Evolutionary conservation across 2,329 filamentous ascomycete genomes (phyloP).

Genomic region (Fusarium metavorans): DNA sequence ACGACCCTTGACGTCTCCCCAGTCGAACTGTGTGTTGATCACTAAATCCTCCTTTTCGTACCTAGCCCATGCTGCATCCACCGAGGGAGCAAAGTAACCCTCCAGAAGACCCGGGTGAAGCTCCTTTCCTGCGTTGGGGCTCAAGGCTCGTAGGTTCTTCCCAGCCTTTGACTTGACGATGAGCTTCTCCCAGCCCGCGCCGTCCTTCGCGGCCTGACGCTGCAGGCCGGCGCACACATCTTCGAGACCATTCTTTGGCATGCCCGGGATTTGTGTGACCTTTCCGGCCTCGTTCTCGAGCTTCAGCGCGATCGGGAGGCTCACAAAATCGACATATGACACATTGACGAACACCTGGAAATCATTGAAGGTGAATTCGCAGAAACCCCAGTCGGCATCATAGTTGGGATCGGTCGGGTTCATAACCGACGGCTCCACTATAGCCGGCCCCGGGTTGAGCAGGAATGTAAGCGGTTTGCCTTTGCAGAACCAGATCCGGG

Average conservation of each 20-base stretch:
- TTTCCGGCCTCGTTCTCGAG: conserved; percentile 61
- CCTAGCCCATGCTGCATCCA: conserved; percentile 64
- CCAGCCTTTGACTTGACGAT: conserved; percentile 57
- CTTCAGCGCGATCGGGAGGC: conserved; percentile 70
- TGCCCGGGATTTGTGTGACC: conserved; percentile 61
- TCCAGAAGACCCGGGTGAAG: conserved; percentile 59
- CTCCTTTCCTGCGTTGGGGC: conserved; percentile 63
- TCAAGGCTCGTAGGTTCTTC: conserved; percentile 62
- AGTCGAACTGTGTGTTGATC: conserved; percentile 66
- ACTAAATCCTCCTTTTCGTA: conserved; percentile 59
- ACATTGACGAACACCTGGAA: conserved; percentile 76
- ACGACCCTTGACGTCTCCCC: conserved; percentile 61
- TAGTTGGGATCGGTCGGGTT: conserved; percentile 75
- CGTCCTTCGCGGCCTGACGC: conserved; percentile 59
- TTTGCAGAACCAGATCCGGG: conserved; percentile 78
- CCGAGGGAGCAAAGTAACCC: conserved; percentile 63
- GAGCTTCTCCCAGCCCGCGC: conserved; percentile 64
- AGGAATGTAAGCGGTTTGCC: conserved; percentile 73
- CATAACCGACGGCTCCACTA: conserved; percentile 80
- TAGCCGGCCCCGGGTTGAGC: conserved; percentile 76
- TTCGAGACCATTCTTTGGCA: conserved; percentile 60
- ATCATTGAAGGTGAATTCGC: conserved; percentile 75
- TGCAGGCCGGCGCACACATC: conserved; percentile 58
- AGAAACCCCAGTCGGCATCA: conserved; percentile 73
- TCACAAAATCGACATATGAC: conserved; percentile 81